Evolutionary conservation across 2,329 filamentous ascomycete species (phyloP), one percentile per base, ranked within the genome.

Genomic region (Sarocladium brachiariae): DNA sequence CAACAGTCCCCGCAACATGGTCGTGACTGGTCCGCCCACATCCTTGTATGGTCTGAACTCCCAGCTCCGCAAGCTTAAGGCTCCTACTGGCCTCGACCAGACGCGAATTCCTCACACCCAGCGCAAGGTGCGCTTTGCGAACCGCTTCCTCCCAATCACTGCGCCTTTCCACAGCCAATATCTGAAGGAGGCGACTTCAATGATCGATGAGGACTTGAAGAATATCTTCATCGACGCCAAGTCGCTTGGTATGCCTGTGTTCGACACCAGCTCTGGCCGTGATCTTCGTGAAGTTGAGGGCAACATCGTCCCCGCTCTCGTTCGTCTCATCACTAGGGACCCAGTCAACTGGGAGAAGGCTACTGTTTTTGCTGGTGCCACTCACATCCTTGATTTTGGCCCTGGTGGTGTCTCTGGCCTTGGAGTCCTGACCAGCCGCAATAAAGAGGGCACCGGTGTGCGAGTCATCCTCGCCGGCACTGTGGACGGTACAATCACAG

Each of bases 101-200:
- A 96, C 87, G 58, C 83, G 91, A 53, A 86, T 97, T 50, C 95
- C 95, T 6, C 90, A 89, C 74, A 97, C 92, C 0, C 86, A 99
- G 71, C 87, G 93, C 60, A 99, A 99, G 73, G 80, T 96, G 51
- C 89, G 93, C 62, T 99, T 99, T 59, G 89, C 89, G 55, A 96
- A 96, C 74, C 86, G 93, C 54, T 99, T 99, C 76, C 74, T 99
- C 54, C 95, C 93, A 43, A 99, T 99, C 67, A 96, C 92, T 1
- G 90, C 93, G 9, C 95, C 93, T 4, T 99, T 99, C 78, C 93
- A 99, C 77, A 99, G 93, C 78, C 86, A 89, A 54, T 96, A 97
- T 65, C 82, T 99, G 14, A 75, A 78, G 21, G 84, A 90, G 57
- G 92, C 93, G 2, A 89, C 87, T 23, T 79, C 84, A 53, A 77